A percentile compares a stretch with the other conserved stretches of the same genome.
Conservation (phyloP, 208 protist species). For the Dictyostelium gargantuum region DNA sequence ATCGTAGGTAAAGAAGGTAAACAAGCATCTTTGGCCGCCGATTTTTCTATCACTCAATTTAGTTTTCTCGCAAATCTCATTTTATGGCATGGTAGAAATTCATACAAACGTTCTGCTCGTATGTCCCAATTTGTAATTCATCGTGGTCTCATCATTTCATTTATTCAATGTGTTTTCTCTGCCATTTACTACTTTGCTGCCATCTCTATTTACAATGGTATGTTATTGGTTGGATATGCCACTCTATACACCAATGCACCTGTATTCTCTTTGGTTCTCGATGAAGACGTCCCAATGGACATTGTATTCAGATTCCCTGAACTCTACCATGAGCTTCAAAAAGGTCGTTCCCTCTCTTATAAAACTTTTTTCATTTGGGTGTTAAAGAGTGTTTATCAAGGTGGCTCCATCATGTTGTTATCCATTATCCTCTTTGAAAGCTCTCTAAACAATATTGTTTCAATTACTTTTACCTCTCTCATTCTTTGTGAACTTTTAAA, state of each 20-base stretch:
- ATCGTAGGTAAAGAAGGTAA: constrained; percentile 98
- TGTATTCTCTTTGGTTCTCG: constrained; percentile 97
- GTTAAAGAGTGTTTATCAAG: constrained; percentile 85
- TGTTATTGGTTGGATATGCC: constrained; percentile 96
- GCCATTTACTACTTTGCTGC: constrained; percentile 97
- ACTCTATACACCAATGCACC: constrained; percentile 98
- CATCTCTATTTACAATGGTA: constrained; percentile 96
- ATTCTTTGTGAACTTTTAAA: constrained; percentile 97
- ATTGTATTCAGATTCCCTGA: constrained; percentile 96
- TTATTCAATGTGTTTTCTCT: constrained; percentile 97
- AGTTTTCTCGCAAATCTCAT: constrained; percentile 88
- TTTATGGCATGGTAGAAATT: constrained; percentile 91
- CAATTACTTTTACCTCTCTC: constrained; percentile 97
- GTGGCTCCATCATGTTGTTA: constrained; percentile 96
- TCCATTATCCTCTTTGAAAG: constrained; percentile 94
- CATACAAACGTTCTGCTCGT: constrained; percentile 90
- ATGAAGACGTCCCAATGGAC: constrained; percentile 94
- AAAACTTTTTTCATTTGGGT: constrained; percentile 90
- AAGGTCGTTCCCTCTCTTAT: constrained; percentile 84
- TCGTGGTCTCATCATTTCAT: constrained; percentile 97
- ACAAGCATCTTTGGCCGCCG: constrained; percentile 97
- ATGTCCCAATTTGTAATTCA: constrained; percentile 98
- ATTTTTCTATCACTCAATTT: constrained; percentile 98
- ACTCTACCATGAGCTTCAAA: constrained; percentile 97
- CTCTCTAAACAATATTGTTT: constrained; percentile 95